Percentiles rank a stretch among this genome's conserved stretches.
Conservation (phyloP, 1,139 yeast genomes). For the Petasospora fabianii region DNA sequence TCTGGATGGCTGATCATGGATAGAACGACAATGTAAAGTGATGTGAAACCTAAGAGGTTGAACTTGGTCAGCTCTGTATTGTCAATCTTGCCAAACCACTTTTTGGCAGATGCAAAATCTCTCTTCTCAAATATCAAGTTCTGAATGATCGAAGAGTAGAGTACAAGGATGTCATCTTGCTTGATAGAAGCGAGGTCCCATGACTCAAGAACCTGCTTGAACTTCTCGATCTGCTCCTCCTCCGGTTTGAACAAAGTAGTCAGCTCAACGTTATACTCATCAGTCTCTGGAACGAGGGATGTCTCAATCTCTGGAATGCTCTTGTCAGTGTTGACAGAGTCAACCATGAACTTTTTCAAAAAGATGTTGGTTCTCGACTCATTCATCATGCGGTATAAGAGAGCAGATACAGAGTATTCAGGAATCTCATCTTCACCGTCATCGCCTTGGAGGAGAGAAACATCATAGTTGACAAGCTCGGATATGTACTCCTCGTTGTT, state of each 20-base stretch:
- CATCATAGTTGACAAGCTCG: conserved; percentile 16
- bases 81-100: conserved; percentile 27
- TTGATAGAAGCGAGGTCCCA: conserved; percentile 15
- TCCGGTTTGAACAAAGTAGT: conserved; percentile 28
- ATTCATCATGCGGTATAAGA: conserved; percentile 19
- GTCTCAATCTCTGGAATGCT: conserved; percentile 18
- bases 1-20: conserved; percentile 20
- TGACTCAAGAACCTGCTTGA: conserved; percentile 21
- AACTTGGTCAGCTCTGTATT: conserved; percentile 17
- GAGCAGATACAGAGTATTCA: conserved; percentile 14
- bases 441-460: conserved; percentile 12
- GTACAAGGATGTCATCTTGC: conserved; percentile 28
- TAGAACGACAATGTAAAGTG: conserved; percentile 26
- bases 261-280: conserved; percentile 21
- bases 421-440: conserved; percentile 16
- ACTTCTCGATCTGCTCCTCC: conserved; percentile 22
- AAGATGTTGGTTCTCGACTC: conserved; percentile 20
- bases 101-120: conserved; percentile 23
- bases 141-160: conserved; percentile 30
- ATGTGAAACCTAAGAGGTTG: conserved; percentile 29
- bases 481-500: conserved; percentile 24
- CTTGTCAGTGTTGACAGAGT: conserved; percentile 17
- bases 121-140: conserved; percentile 25
- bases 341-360: conserved; percentile 19
- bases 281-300: conserved; percentile 17